Evolutionary conservation across 176 grass and related monocot genomes (phyloP).

Genomic region (Avena eriantha): DNA sequence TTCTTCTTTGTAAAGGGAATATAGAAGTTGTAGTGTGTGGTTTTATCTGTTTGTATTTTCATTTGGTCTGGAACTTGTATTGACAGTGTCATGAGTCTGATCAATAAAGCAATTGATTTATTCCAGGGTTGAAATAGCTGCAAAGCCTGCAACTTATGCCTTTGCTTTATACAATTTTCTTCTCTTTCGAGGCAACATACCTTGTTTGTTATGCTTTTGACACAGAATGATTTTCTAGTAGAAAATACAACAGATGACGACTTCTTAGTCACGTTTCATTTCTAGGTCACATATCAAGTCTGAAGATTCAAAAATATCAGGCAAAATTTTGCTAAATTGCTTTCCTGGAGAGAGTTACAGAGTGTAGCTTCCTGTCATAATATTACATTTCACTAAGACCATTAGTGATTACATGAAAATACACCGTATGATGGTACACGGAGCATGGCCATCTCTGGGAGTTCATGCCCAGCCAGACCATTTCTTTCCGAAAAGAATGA

Average conservation of each 20-base stretch:
- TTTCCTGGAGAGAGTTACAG: conserved; percentile 39
- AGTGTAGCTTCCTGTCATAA: conserved; percentile 37
- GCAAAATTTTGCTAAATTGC: conserved; percentile 26
- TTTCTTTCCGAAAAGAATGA: conserved; percentile 49
- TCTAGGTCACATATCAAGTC: background rate
- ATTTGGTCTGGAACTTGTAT: conserved; percentile 38
- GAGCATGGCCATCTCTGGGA: conserved; percentile 17
- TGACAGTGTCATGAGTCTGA: background rate
- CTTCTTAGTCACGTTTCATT: background rate
- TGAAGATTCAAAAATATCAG: background rate
- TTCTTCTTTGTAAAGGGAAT: background rate
- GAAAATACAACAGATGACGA: background rate
- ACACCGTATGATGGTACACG: conserved; percentile 37
- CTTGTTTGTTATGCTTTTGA: background rate
- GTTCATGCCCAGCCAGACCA: conserved; percentile 1
- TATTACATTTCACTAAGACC: conserved; percentile 49
- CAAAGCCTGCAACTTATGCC: background rate
- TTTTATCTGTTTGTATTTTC: background rate
- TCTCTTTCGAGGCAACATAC: background rate
- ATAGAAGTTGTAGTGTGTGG: conserved; percentile 29
- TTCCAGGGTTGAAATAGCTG: conserved; percentile 5
- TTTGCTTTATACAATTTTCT: background rate
- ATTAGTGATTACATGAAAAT: conserved; percentile 41
- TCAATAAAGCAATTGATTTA: background rate
- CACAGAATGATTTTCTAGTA: background rate